Base-by-base conservation (phyloP, 1,284 basidiomycete species). In the Boletus holoroseus region DNA sequence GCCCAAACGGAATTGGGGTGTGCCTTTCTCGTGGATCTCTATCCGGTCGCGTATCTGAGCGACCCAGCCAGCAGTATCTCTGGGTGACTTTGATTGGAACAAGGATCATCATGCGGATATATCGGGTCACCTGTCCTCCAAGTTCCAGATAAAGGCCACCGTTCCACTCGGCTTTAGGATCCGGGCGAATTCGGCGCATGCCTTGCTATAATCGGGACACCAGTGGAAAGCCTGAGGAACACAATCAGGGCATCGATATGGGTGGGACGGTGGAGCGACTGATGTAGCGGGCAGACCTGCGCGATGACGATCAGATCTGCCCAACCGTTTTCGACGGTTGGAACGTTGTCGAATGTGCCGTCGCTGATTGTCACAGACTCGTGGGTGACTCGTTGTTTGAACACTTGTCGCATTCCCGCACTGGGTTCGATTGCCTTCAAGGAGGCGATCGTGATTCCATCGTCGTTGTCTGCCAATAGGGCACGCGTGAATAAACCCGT, bases 401-500 rank as follows among this genome's bases (percentile, higher is more conserved):
- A 86, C 4, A 76, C 70, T 6, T 74, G 70, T 53, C 86, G 76
- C 86, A 88, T 88, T 50, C 85, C 87, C 44, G 73, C 72, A 58
- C 82, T 86, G 13, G 88, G 88, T 62, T 91, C 88, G 32, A 87
- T 58, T 3, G 88, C 87, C 48, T 70, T 75, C 16, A 88, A 66
- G 49, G 74, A 61, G 36, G 71, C 70, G 46, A 91, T 71, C 39
- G 64, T 60, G 7, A 67, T 60, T 13, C 74, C 60, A 76, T 78
- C 84, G 39, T 76, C 74, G 7, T 78, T 72, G 64, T 87, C 77
- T 3, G 77, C 75, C 38, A 91, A 71, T 22, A 91, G 66, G 2
- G 86, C 84, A 15, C 88, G 79, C 20, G 88, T 90, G 66, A 89
- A 91, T 44, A 91, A 78, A 4, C 88, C 88, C 3, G 88, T 89